Evolutionary conservation across 129 eudicot genomes (phyloP).

Genomic region (Silybum marianum): DNA sequence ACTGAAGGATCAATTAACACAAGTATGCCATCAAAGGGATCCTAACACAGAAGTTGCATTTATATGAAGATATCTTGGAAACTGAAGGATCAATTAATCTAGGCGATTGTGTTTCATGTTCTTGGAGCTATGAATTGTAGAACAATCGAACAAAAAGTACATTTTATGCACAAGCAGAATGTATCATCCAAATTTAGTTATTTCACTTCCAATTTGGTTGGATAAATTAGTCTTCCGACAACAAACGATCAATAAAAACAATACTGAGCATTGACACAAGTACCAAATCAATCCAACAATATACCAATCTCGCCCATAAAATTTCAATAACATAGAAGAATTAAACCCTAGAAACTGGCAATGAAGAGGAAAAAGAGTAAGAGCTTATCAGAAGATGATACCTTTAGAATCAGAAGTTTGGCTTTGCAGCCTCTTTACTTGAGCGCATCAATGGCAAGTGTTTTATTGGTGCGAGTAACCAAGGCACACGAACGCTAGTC

Average conservation of each 20-base stretch:
- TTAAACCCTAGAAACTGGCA: slow-evolving; percentile 18
- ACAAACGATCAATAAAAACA: background rate
- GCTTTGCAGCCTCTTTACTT: slow-evolving; percentile 18
- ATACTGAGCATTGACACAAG: background rate
- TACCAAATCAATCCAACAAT: background rate
- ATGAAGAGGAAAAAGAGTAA: background rate
- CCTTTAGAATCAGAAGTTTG: slow-evolving; percentile 12
- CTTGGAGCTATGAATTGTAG: background rate
- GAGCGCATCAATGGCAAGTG: slow-evolving; percentile 9
- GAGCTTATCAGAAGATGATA: slow-evolving; percentile 22
- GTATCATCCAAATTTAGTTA: background rate
- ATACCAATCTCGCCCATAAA: background rate
- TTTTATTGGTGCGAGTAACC: background rate
- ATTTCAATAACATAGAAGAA: background rate
- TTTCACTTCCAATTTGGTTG: background rate
- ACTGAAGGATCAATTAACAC: background rate
- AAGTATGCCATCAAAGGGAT: background rate
- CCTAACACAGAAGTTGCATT: background rate
- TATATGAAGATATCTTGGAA: background rate
- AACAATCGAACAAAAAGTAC: background rate
- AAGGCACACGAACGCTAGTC: slow-evolving; percentile 5
- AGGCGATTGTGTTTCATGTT: background rate
- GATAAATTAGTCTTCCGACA: background rate
- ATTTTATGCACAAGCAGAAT: no score
- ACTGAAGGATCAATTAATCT: background rate